Conservation (phyloP, 352 stramenopile species). For the Phytophthora citricola region DNA sequence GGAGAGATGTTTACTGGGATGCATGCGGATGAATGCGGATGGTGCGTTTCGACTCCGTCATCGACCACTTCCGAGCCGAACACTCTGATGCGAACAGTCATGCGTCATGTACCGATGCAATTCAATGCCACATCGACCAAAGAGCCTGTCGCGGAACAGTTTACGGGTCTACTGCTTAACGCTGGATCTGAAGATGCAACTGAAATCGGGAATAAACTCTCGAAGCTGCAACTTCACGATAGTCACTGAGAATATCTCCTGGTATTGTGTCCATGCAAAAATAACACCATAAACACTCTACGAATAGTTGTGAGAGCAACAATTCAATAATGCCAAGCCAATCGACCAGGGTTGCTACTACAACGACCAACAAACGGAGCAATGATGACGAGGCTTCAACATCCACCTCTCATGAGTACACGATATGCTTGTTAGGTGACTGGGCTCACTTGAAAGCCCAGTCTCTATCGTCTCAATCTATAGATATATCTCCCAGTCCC, state of each 20-base stretch:
- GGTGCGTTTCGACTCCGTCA: constrained; percentile 2
- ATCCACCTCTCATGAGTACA: constrained; percentile 46
- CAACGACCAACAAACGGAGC: constrained; percentile 7
- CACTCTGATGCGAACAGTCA: constrained; percentile 7
- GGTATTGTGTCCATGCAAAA: too few relatives aligned
- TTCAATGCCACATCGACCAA: background rate
- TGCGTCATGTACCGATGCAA: constrained; percentile 10
- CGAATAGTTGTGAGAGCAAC: background rate
- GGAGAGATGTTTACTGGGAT: constrained; percentile 8
- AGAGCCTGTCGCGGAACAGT: constrained; percentile 1
- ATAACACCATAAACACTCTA: background rate
- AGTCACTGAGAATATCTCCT: too few relatives aligned
- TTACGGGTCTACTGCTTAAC: constrained; percentile 9
- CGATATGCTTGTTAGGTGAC: constrained; percentile 59
- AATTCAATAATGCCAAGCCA: constrained; percentile 18
- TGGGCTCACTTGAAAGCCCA: constrained; percentile 28
- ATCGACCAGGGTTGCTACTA: background rate
- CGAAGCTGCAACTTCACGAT: background rate
- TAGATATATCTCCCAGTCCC: constrained; percentile 4
- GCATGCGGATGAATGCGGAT: constrained; percentile 17
- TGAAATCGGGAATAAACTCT: constrained; percentile 4
- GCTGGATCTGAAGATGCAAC: background rate
- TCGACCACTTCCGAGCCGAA: background rate
- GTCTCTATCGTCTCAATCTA: background rate
- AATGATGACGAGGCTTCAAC: constrained; percentile 6